These are phyloP conservation scores for Ocimum tenuiflorum DNA, from an alignment of 257 asterid species.

Conservation along the genomic window DNA sequence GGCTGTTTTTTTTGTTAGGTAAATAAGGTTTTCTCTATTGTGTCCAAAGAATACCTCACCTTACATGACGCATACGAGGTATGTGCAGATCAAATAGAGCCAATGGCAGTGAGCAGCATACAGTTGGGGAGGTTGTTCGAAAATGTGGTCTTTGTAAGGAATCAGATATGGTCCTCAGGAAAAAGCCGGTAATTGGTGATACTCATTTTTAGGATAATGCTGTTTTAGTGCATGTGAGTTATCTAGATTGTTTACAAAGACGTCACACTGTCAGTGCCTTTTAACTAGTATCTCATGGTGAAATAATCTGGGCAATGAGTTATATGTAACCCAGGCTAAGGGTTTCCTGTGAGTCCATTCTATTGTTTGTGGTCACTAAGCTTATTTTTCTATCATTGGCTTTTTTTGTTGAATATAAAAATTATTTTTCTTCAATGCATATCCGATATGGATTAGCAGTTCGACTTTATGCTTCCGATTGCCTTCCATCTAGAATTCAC, in stretches of 20 bases:
- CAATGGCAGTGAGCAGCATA: constrained; percentile 44
- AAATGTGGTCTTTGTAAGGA: constrained; percentile 73
- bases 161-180: constrained; percentile 79
- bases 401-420: neutral
- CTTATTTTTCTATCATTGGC: neutral
- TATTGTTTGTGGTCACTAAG: neutral
- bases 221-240: neutral
- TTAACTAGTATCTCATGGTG: constrained; percentile 3
- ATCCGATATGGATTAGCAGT: neutral
- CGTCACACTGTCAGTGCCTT: neutral
- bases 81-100: constrained; percentile 70
- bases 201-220: constrained; percentile 15
- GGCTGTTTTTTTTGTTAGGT: constrained; percentile 91
- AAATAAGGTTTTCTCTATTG: constrained; percentile 5
- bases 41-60: neutral
- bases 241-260: neutral
- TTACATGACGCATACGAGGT: constrained; percentile 16
- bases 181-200: constrained; percentile 64
- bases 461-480: constrained; percentile 10
- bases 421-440: neutral
- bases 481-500: constrained; percentile 1
- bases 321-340: constrained; percentile 1
- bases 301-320: constrained; percentile 5
- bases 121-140: constrained; percentile 61
- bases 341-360: constrained; percentile 10